Percentiles rank a stretch among this genome's conserved stretches.
Conservation (phyloP, 176 grass and related monocot species). For the Phoenix roebelenii region DNA sequence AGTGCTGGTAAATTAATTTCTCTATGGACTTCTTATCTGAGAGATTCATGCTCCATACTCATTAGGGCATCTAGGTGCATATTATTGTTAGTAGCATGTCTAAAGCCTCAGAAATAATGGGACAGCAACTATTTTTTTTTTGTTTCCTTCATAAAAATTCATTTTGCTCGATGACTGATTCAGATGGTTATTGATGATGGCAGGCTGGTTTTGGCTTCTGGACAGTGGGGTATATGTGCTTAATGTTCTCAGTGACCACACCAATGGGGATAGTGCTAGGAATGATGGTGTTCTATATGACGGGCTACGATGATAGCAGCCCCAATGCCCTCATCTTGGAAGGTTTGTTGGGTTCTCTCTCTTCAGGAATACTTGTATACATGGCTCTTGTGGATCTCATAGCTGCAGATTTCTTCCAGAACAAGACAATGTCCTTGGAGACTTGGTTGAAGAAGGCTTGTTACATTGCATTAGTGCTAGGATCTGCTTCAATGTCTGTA, state of each 20-base stretch:
- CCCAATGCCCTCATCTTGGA: constrained; percentile 89
- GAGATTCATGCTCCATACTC: too few relatives aligned
- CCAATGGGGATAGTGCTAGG: constrained; percentile 86
- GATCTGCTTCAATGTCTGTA: constrained; percentile 96
- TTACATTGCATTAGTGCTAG: constrained; percentile 71
- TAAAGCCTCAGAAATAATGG: too few relatives aligned
- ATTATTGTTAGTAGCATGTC: too few relatives aligned
- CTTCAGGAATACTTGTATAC: constrained; percentile 83
- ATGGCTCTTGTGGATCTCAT: constrained; percentile 97
- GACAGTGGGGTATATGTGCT: constrained; percentile 86
- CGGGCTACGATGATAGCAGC: constrained; percentile 85
- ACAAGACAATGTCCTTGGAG: constrained; percentile 66
- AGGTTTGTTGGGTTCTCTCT: constrained; percentile 86
- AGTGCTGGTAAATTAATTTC: too few relatives aligned
- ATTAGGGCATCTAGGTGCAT: too few relatives aligned
- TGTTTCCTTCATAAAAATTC: too few relatives aligned
- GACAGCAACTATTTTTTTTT: too few relatives aligned
- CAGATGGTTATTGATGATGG: constrained; percentile 9
- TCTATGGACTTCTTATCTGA: too few relatives aligned
- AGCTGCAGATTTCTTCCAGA: constrained; percentile 93
- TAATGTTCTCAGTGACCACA: constrained; percentile 98
- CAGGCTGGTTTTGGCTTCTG: constrained; percentile 85
- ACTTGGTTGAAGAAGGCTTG: constrained; percentile 57
- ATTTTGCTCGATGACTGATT: background rate
- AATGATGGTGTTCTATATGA: constrained; percentile 85